Percentiles rank a stretch among this genome's conserved stretches.
Conservation (phyloP, 768 basidiomycete species). For the Leucosporidium scottii region DNA sequence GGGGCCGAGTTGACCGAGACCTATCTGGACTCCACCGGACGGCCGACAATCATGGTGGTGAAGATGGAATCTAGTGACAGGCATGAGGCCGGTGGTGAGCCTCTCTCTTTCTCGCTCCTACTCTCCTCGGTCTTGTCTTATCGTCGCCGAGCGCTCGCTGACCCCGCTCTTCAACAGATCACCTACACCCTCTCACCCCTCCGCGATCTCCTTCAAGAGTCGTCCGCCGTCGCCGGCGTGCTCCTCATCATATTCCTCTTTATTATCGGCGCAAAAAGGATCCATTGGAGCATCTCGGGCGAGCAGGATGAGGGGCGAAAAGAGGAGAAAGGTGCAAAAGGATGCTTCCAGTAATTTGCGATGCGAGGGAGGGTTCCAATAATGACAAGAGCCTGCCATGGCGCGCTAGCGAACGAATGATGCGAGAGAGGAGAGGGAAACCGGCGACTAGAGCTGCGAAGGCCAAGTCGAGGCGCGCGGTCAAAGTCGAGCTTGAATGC, state of each 20-base stretch:
- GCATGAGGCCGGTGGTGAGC: slow-evolving; percentile 55
- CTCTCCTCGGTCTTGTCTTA: too few relatives aligned
- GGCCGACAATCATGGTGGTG: slow-evolving; percentile 65
- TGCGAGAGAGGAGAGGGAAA: too few relatives aligned
- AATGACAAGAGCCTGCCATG: too few relatives aligned
- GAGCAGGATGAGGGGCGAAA: slow-evolving; percentile 15
- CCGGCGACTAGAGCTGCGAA: too few relatives aligned
- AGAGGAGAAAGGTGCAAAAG: too few relatives aligned
- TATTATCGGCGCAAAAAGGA: slow-evolving; percentile 48
- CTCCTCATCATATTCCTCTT: slow-evolving; percentile 60
- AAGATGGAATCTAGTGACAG: slow-evolving; percentile 70
- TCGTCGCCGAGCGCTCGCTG: too few relatives aligned
- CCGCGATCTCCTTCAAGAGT: slow-evolving; percentile 42
- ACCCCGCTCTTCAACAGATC: slow-evolving; percentile 50
- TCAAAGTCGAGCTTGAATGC: too few relatives aligned
- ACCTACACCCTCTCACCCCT: slow-evolving; percentile 72
- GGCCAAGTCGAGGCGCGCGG: too few relatives aligned
- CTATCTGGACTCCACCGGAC: slow-evolving; percentile 85
- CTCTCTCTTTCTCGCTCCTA: neutral
- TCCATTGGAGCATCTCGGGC: slow-evolving; percentile 50
- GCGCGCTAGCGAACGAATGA: too few relatives aligned
- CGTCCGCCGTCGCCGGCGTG: slow-evolving; percentile 64
- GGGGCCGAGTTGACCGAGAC: too few relatives aligned
- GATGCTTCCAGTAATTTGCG: too few relatives aligned
- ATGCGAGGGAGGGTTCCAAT: too few relatives aligned